Evolutionary conservation across 2,329 filamentous ascomycete species (phyloP), one percentile per base, ranked within the genome.

Genomic region (Fusarium luffae): DNA sequence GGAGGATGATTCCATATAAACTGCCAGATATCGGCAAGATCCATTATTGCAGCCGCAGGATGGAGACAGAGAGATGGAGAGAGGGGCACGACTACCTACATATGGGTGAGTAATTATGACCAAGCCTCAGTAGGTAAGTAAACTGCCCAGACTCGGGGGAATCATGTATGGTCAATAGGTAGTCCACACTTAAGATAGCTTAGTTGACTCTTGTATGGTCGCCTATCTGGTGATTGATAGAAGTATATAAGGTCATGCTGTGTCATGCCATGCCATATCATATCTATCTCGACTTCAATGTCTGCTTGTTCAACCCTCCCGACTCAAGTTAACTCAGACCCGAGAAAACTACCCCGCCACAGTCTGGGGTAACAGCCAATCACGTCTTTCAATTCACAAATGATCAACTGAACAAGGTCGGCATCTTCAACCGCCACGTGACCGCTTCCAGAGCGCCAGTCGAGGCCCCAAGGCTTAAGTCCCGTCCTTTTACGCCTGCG

Each of bases 351-450:
- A 54, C 21, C 27, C 49, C 54, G 27, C 40, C 48, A 40, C 49
- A 42, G 32, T 62, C 55, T 69, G 56, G 57, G 47, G 57, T 67
- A 63, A 23, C n/a, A 55, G 21, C 62, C 63, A 66, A 66, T 66
- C 47, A 48, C 23, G 23, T 57, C 25, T 44, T 7, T 7, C 37
- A 63, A 32, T 23, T 21, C 32, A 40, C 25, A 19, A 32, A 25
- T 13, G 9, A 54, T 54, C 37, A 40, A 32, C 41, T 32, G 54
- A 43, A 44, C 18, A 34, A 47, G 30, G 21, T 28, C 67, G 67
- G 63, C 30, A 52, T 70, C 25, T 47, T 55, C 44, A 25, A 63
- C 66, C 66, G 66, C 49, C 58, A 50, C 16, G 43, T 61, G 59
- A 69, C 66, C 66, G 66, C 66, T 68, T 59, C 32, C n/a, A 42